Evolutionary conservation across 495 filamentous ascomycete species (phyloP).

Genomic region (Xanthoparmelia taractica): DNA sequence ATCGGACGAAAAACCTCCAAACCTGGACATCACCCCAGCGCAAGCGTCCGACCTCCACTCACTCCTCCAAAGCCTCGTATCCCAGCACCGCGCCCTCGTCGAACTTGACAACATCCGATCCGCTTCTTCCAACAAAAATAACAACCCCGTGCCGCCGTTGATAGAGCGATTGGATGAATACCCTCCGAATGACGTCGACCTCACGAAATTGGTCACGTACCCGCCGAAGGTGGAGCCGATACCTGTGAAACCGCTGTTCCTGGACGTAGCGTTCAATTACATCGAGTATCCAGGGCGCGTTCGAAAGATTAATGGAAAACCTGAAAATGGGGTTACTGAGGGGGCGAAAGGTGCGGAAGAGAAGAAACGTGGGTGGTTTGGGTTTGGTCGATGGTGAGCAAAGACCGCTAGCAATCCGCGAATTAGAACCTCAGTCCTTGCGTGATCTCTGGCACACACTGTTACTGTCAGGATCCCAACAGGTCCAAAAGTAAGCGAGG

Average conservation of each 20-base stretch:
- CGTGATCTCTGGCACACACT: not conserved
- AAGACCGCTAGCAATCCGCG: not conserved
- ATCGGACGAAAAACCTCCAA: conserved; percentile 42
- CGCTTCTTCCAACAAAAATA: conserved; percentile 23
- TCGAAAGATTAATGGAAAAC: conserved; percentile 19
- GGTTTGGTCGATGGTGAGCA: conserved; percentile 60
- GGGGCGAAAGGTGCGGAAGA: conserved; percentile 35
- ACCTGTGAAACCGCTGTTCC: conserved; percentile 90
- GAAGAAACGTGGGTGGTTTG: conserved; percentile 76
- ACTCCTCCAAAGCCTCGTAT: conserved; percentile 58
- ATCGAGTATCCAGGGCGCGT: conserved; percentile 77
- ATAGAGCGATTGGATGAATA: conserved; percentile 70
- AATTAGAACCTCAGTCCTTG: not conserved
- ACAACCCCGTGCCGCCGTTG: conserved; percentile 36
- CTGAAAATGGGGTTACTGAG: conserved; percentile 27
- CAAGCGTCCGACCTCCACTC: conserved; percentile 50
- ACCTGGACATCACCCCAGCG: conserved; percentile 49
- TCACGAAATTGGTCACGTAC: conserved; percentile 74
- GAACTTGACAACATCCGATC: conserved; percentile 56
- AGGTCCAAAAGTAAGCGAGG: not conserved
- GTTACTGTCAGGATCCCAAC: not conserved
- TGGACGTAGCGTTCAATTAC: conserved; percentile 97
- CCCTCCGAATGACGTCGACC: conserved; percentile 55
- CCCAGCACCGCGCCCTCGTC: conserved; percentile 73
- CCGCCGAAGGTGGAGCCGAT: conserved; percentile 76